Evolutionary conservation across 1,284 basidiomycete genomes (phyloP), one percentile per base, ranked within the genome.

Genomic region (Tilletiopsis washingtonensis): DNA sequence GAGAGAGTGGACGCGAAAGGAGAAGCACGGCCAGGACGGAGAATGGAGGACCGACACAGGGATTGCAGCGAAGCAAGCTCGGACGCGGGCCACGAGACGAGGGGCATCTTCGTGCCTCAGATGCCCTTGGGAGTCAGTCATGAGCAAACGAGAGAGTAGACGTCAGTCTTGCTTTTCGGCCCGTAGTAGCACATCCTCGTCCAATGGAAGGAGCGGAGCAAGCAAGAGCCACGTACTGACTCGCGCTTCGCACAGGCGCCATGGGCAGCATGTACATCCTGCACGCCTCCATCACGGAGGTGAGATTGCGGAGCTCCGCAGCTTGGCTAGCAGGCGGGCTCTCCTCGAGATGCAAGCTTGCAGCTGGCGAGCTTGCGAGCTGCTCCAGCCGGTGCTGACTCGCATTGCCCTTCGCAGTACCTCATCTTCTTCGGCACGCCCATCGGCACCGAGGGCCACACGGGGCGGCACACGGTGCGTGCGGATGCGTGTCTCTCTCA

Each of bases 241-340:
- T n/a, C n/a, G n/a, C n/a, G n/a, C 6, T 39, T 47, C 9, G 15
- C 17, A 5, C 47, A 53, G 51, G 53, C 47, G 93, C 94, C 0
- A 98, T 97, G 93, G 93, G 77, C 40, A 84, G 84, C 40, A 97
- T 98, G 93, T 96, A 89, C 75, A 81, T 97, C 75, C 86, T 98
- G 60, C 91, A 96, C 70, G 88, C 91, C 15, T 85, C 82, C 74
- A 93, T 78, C 88, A 91, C 77, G 81, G 93, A 69, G 87, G 47
- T 56, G 23, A 39, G 47, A 23, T 29, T n/a, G n/a, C n/a, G n/a
- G n/a, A n/a, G 25, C n/a, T n/a, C n/a, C n/a, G n/a, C n/a, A n/a
- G n/a, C n/a, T n/a, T n/a, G n/a, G n/a, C n/a, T n/a, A n/a, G n/a
- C n/a, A n/a, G n/a, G n/a, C n/a, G n/a, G n/a, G n/a, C n/a, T n/a